These are phyloP conservation scores for Phaffia rhodozyma DNA, from an alignment of 1,284 basidiomycete genomes.

Conservation along the genomic window DNA sequence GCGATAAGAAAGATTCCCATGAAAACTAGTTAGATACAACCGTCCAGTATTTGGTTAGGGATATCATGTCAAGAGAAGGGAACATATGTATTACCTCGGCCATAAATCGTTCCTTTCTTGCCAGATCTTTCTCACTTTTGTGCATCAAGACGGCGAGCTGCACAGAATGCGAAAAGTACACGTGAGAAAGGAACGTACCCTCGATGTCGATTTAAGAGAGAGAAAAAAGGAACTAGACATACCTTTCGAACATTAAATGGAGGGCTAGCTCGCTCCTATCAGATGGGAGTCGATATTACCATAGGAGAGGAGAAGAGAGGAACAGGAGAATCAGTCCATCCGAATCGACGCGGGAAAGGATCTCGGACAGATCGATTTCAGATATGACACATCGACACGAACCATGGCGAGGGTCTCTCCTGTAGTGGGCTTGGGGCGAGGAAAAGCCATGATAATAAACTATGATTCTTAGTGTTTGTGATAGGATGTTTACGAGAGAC, in stretches of 20 bases:
- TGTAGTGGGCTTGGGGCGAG: not conserved
- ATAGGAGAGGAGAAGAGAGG: not conserved
- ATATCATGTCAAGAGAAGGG: not conserved
- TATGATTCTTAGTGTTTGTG: too few relatives aligned
- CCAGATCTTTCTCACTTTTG: slow-evolving; percentile 32
- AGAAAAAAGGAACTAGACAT: slow-evolving; percentile 9
- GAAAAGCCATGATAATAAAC: too few relatives aligned
- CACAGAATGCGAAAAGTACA: not conserved
- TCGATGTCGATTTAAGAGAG: not conserved
- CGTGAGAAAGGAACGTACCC: not conserved
- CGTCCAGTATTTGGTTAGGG: too few relatives aligned
- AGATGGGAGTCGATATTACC: not conserved
- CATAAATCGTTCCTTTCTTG: slow-evolving; percentile 40
- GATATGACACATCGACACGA: not conserved
- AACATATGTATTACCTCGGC: slow-evolving; percentile 33
- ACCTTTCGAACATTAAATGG: slow-evolving; percentile 40
- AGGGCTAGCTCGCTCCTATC: slow-evolving; percentile 39
- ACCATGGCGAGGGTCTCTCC: slow-evolving; percentile 15
- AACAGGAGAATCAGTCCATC: too few relatives aligned
- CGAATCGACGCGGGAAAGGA: too few relatives aligned
- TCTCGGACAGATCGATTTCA: too few relatives aligned
- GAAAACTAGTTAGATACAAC: not conserved
- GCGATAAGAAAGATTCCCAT: not conserved
- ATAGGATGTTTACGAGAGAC: too few relatives aligned
- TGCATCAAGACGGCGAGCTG: slow-evolving; percentile 33